Base-by-base conservation (phyloP, 1,284 basidiomycete species). In the Cryptococcus sp. region DNA sequence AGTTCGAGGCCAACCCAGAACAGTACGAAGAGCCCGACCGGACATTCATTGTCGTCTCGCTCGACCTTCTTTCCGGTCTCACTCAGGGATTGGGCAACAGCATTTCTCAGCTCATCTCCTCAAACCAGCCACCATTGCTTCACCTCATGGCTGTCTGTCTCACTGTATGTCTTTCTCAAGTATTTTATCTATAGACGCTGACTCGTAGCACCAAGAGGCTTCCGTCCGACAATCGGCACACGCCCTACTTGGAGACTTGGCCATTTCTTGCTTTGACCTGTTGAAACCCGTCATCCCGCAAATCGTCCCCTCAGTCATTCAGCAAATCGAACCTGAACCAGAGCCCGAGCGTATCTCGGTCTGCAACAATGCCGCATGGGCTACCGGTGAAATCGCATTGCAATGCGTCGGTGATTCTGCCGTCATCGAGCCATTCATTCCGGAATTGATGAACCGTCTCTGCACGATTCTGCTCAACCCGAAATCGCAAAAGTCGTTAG, bases 331-430 rank as follows among this genome's bases (percentile, higher is more conserved):
- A 59, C 64, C 69, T 50, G 67, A 73, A 47, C 68, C 70, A 1
- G 87, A 89, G 3, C 88, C 88, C 69, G 91, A 96, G 72, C 91
- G 92, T 69, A 85, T 98, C 56, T 92, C 88, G 60, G 96, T 96
- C 11, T 96, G 91, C 76, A 99, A 99, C 78, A 99, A 99, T 70
- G 96, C 96, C n/a, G 93, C 94, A 1, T 99, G 96, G 96, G 92
- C 91, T 18, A 91, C 94, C 13, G 96, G 96, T 45, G 96, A 99
- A 76, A 90, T 98, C 44, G 91, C 96, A 9, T 76, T 93, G 60
- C 85, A 90, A 48, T 91, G 88, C 69, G 86, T 59, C 31, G 60
- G 55, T 22, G 68, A 74, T 54, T 55, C 70, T 2, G 39, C 56
- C 4, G 49, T 62, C 7, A 91, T 96, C 77, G 84, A 85, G 66